These are phyloP conservation scores for Fistulina hepatica DNA, from an alignment of 1,284 basidiomycete species.

Conservation along the genomic window DNA sequence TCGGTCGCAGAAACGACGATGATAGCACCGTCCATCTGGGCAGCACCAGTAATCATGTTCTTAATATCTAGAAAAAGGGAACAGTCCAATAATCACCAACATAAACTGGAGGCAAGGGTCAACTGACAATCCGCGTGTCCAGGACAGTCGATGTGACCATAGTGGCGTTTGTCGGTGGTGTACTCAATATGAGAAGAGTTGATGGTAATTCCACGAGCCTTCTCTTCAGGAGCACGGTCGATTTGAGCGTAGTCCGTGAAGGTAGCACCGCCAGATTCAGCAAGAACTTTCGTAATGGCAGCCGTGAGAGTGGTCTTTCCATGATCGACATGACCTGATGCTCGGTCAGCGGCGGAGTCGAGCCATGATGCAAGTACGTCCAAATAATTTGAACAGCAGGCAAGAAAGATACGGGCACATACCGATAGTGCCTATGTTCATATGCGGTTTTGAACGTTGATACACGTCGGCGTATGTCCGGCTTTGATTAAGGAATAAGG, in stretches of 20 bases:
- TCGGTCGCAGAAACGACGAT: slow-evolving; percentile 98
- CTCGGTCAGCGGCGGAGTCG: slow-evolving; percentile 10
- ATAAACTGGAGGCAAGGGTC: neutral
- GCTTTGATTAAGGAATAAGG: too few relatives aligned
- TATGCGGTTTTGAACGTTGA: slow-evolving; percentile 83
- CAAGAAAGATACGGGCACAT: slow-evolving; percentile 17
- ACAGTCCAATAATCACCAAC: neutral
- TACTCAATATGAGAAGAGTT: slow-evolving; percentile 96
- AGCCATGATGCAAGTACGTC: too few relatives aligned
- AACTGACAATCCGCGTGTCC: slow-evolving; percentile 82
- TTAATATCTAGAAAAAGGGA: slow-evolving; percentile 57
- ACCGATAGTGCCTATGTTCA: slow-evolving; percentile 96
- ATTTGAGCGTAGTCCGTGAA: slow-evolving; percentile 98
- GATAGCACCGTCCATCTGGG: slow-evolving; percentile 97
- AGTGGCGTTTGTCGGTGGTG: slow-evolving; percentile 86
- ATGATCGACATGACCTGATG: slow-evolving; percentile 80
- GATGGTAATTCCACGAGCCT: slow-evolving; percentile 99
- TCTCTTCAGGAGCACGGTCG: slow-evolving; percentile 99
- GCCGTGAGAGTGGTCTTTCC: slow-evolving; percentile 97
- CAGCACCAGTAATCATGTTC: slow-evolving; percentile 99
- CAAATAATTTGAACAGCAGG: too few relatives aligned
- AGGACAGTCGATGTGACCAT: slow-evolving; percentile 99
- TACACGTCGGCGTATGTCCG: slow-evolving; percentile 77
- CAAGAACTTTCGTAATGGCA: slow-evolving; percentile 94
- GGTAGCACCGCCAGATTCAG: slow-evolving; percentile 74